A percentile compares a stretch with the other conserved stretches of the same genome.
Evolutionary conservation across 2,329 filamentous ascomycete species (phyloP).

Genomic region (Phyllosticta citriasiana): DNA sequence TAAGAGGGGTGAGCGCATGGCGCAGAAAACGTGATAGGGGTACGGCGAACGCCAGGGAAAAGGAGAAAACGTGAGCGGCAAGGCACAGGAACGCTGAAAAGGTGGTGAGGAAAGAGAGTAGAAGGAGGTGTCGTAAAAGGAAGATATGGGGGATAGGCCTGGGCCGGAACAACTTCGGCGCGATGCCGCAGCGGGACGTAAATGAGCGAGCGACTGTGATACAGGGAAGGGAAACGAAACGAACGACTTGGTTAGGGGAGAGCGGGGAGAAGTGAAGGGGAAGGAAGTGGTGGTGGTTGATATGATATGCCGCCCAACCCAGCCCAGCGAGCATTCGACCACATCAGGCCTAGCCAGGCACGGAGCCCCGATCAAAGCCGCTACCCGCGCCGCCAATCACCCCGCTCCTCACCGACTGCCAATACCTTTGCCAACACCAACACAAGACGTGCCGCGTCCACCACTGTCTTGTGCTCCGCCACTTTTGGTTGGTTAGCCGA

Average conservation of each 20-base stretch:
- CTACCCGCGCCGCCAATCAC: neutral
- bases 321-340: neutral
- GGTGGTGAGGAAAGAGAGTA: neutral
- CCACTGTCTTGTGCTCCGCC: neutral
- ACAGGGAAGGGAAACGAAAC: neutral
- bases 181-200: neutral
- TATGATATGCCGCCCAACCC: neutral
- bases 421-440: neutral
- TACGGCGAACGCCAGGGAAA: neutral
- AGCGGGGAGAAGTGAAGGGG: neutral
- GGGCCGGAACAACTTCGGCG: neutral
- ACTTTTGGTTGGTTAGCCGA: neutral
- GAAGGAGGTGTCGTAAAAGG: neutral
- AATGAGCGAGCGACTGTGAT: neutral
- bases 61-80: neutral
- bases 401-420: neutral
- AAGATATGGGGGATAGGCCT: neutral
- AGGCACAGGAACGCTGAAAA: neutral
- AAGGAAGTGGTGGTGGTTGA: neutral
- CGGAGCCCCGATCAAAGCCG: neutral
- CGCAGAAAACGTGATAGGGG: neutral
- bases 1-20: constrained; percentile 1
- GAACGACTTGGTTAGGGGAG: constrained; percentile 7
- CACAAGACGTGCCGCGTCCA: neutral
- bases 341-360: neutral